These are phyloP conservation scores for Hordeum vulgare DNA, from an alignment of 176 grass and related monocot species.

Conservation along the genomic window MorexV3_pseudomolecules_assembly NC_058520.1:32230278-32230777, in stretches of 20 bases:
- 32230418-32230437: slow-evolving; percentile 14
- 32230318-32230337: neutral
- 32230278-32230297: slow-evolving; percentile 91
- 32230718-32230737: too few species aligned
- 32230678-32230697: too few species aligned
- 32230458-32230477: slow-evolving; percentile 20
- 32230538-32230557: slow-evolving; percentile 42
- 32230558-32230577: neutral
- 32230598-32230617: too few species aligned
- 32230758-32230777: neutral
- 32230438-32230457: slow-evolving; percentile 48
- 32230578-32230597: too few species aligned
- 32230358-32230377: slow-evolving; percentile 1
- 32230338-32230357: neutral
- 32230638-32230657: neutral
- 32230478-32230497: slow-evolving; percentile 21
- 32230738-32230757: too few species aligned
- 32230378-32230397: neutral
- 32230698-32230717: too few species aligned
- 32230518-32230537: slow-evolving; percentile 43
- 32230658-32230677: neutral
- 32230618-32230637: neutral
- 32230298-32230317: neutral
- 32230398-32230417: neutral
- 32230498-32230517: slow-evolving; percentile 37